Evolutionary conservation across 495 filamentous ascomycete species (phyloP), one percentile per base, ranked within the genome.

Genomic region (Neurospora sp.): DNA sequence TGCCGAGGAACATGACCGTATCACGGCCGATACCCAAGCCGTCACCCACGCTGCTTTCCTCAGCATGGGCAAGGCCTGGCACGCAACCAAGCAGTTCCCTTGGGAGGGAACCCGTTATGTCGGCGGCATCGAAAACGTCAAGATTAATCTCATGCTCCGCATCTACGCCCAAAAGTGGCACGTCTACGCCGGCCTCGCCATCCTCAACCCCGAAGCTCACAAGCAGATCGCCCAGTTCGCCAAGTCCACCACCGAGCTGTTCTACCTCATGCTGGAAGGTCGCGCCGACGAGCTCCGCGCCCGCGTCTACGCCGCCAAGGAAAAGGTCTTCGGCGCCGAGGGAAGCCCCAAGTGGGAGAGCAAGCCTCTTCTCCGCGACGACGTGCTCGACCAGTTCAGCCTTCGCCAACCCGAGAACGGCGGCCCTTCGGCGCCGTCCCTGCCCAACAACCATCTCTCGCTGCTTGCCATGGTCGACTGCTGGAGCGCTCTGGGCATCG

Each of bases 161-260:
- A 99, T 99, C 81, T 99, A 98, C 84, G 90, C 92, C 73, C 96
- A 97, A 81, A 98, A 98, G 82, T 99, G 96, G 96, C 96, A 99
- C 82, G 96, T 99, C 72, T 99, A 99, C 81, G 96, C 96, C 40
- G 96, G 96, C 5, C 90, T 99, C 8, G 96, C 96, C 7, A 99
- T 99, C 81, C 87, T 99, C 46, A 99, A 99, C 80, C 94, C 94
- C 5, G 89, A 92, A 31, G 96, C 96, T 3, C 93, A 93, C 79
- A 85, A 90, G 81, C 96, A 99, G 81, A 98, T 99, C 78, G 86
- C 90, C 71, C 94, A 98, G 84, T 99, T 98, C 81, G 95, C 96
- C 23, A 85, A 90, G 75, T 94, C 91, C 16, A 95, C 96, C 40
- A 99, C 96, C 0, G 95, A 97, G 75, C 87, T 99, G 9, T 98